These are phyloP conservation scores for Peltaster fructicola DNA, from an alignment of 2,329 filamentous ascomycete species.

Conservation along the genomic window DNA sequence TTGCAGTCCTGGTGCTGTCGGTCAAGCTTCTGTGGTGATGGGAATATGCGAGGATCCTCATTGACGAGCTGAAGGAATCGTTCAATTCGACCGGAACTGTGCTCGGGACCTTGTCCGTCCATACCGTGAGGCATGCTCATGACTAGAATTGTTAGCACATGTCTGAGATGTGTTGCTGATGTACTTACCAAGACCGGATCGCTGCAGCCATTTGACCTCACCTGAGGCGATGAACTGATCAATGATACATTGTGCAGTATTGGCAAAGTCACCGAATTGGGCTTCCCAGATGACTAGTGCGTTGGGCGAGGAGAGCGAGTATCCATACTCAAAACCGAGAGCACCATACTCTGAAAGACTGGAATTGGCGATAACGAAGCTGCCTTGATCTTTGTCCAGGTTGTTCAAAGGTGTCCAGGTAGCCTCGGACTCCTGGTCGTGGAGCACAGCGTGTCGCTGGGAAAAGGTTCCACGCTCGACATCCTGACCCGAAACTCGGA, in stretches of 20 bases:
- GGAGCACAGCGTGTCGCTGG: conserved; percentile 89
- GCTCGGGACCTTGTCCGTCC: conserved; percentile 93
- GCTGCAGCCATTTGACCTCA: conserved; percentile 97
- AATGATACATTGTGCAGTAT: conserved; percentile 97
- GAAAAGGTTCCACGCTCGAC: conserved; percentile 99
- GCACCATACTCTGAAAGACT: conserved; percentile 58
- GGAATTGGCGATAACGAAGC: conserved; percentile 94
- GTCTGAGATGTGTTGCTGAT: no score
- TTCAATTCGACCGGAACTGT: conserved; percentile 94
- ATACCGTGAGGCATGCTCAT: conserved; percentile 96
- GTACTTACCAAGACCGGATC: conserved; percentile 91
- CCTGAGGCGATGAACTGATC: conserved; percentile 97
- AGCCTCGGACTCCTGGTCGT: conserved; percentile 87
- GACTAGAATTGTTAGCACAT: no score
- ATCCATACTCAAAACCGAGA: conserved; percentile 96
- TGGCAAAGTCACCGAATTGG: conserved; percentile 98
- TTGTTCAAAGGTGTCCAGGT: conserved; percentile 88
- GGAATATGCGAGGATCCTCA: conserved; percentile 89
- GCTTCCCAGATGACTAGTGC: conserved; percentile 99
- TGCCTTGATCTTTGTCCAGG: conserved; percentile 77
- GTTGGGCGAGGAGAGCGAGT: conserved; percentile 91
- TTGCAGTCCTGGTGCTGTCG: conserved; percentile 99
- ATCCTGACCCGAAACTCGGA: conserved; percentile 94
- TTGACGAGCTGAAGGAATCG: conserved; percentile 94
- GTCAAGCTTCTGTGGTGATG: conserved; percentile 69